Conservation (phyloP, 2,329 filamentous ascomycete species). For the Diaporthe aspalathi region DNA sequence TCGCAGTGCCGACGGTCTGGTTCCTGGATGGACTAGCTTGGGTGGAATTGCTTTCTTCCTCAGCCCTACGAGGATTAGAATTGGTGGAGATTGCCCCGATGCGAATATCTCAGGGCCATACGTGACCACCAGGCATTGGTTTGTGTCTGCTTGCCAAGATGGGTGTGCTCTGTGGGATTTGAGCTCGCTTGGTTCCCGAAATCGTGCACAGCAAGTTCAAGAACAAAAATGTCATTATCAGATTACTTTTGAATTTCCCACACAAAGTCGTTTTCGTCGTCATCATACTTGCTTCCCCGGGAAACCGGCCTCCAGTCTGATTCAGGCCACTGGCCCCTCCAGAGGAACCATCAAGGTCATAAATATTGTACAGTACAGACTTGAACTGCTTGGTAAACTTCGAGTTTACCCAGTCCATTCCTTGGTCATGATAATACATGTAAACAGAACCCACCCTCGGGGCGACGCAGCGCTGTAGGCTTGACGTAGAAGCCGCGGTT, state of each 20-base stretch:
- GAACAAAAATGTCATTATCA: neutral
- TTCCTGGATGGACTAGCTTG: slow-evolving; percentile 28
- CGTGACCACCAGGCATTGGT: too few relatives aligned
- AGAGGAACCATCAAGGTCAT: neutral
- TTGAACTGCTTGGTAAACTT: neutral
- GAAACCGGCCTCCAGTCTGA: neutral
- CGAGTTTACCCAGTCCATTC: neutral
- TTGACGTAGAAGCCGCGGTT: neutral
- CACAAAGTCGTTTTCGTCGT: neutral
- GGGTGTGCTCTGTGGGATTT: neutral
- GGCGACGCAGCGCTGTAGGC: neutral
- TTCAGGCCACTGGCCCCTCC: neutral
- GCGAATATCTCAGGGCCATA: neutral
- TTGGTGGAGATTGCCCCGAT: neutral
- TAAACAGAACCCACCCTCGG: neutral
- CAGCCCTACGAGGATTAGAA: slow-evolving; percentile 32
- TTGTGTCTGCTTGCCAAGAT: neutral
- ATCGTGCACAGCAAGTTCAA: neutral
- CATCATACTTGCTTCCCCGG: neutral
- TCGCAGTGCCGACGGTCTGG: slow-evolving; percentile 15
- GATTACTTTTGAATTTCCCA: neutral
- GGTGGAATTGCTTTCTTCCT: slow-evolving; percentile 27
- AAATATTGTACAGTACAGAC: slow-evolving; percentile 5
- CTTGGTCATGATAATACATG: neutral
- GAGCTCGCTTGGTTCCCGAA: too few relatives aligned